Conservation (phyloP, 441 rosid genomes). For the Corymbia citriodora region DNA sequence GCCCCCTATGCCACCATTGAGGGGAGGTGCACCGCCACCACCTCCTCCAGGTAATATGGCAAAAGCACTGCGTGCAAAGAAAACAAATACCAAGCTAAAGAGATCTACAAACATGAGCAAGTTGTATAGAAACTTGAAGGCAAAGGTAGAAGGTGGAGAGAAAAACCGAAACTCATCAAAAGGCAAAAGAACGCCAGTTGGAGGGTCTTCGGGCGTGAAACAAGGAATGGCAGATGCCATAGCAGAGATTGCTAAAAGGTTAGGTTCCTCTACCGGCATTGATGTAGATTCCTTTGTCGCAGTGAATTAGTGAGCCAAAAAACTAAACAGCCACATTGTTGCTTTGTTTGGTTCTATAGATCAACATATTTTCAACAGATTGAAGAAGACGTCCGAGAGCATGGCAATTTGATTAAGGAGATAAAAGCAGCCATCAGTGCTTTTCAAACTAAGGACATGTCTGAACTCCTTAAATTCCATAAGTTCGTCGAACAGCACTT, state of each 20-base stretch:
- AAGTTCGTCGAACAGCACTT: background rate
- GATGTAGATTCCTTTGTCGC: background rate
- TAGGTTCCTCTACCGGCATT: background rate
- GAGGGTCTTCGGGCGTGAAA: background rate
- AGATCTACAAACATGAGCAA: conserved; percentile 70
- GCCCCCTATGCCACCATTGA: conserved; percentile 9
- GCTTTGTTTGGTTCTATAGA: background rate
- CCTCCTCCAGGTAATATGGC: conserved; percentile 50
- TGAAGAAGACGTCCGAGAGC: conserved; percentile 2
- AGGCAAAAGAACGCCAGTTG: background rate
- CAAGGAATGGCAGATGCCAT: conserved; percentile 13
- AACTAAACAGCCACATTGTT: background rate
- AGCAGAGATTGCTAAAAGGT: conserved; percentile 12
- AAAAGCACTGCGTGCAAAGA: conserved; percentile 57
- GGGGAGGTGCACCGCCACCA: conserved; percentile 28
- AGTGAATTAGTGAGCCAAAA: background rate
- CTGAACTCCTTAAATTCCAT: conserved; percentile 7
- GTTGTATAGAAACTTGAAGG: conserved; percentile 62
- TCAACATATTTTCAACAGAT: conserved; percentile 13
- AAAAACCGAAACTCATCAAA: conserved; percentile 2
- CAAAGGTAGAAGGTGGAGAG: conserved; percentile 63
- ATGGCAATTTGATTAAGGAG: background rate
- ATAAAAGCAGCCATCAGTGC: background rate
- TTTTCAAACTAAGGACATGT: conserved; percentile 1
- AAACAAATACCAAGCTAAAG: conserved; percentile 64